Evolutionary conservation across 371 early-diverging fungal genomes (phyloP).

Genomic region (Mortierella sp.): DNA sequence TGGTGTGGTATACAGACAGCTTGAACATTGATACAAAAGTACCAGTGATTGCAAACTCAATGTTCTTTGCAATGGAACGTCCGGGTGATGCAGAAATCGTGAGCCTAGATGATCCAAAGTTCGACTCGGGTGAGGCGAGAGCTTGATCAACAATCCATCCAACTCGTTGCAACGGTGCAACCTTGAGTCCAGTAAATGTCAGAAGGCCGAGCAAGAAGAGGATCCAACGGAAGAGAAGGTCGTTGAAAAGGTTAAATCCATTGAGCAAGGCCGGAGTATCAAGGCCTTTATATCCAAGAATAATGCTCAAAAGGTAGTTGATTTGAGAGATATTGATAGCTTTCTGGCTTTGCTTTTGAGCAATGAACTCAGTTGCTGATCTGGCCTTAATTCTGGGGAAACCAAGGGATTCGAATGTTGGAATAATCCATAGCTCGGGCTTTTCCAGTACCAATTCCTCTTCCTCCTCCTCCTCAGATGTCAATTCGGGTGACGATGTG

Average conservation of each 20-base stretch:
- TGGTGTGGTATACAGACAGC: conserved; percentile 47
- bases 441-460: conserved; percentile 7
- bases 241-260: conserved; percentile 50
- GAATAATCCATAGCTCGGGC: conserved; percentile 38
- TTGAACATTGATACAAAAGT: conserved; percentile 55
- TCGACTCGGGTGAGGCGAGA: conserved; percentile 17
- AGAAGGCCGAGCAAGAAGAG: conserved; percentile 40
- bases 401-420: conserved; percentile 22
- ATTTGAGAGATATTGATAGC: conserved; percentile 47
- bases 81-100: conserved; percentile 38
- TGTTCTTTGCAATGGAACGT: conserved; percentile 40
- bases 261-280: conserved; percentile 29
- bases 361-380: background rate
- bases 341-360: conserved; percentile 2
- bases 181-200: conserved; percentile 47
- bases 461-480: background rate
- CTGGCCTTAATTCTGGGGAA: conserved; percentile 10
- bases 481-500: background rate
- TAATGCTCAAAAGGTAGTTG: conserved; percentile 17
- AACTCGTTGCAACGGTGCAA: conserved; percentile 44
- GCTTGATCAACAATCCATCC: conserved; percentile 56
- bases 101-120: conserved; percentile 32
- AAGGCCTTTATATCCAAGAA: conserved; percentile 36
- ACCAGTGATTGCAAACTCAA: conserved; percentile 49
- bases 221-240: conserved; percentile 53